Conservation (phyloP, 192 early-diverging fungal species). For the Mortierella claussenii region DNA sequence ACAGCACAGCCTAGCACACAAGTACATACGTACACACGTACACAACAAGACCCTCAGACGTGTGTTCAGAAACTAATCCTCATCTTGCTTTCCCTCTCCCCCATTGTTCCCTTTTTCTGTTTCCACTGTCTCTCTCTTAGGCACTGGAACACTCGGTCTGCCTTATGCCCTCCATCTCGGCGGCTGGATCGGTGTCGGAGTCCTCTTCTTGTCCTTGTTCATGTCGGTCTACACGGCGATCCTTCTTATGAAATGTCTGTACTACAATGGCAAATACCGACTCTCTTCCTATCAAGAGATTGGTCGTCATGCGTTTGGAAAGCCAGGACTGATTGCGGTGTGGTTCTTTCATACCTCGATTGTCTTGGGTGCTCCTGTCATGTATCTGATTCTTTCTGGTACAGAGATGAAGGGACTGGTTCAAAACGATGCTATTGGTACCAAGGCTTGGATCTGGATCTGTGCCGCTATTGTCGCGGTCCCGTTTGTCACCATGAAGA, state of each 20-base stretch:
- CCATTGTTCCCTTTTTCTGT: background rate
- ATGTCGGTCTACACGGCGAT: constrained; percentile 79
- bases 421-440: constrained; percentile 40
- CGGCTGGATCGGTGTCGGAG: constrained; percentile 81
- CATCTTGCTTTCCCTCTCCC: constrained; percentile 1
- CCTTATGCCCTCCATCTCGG: constrained; percentile 80
- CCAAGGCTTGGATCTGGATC: constrained; percentile 72
- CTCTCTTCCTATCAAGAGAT: constrained; percentile 73
- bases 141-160: constrained; percentile 84
- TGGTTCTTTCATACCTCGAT: constrained; percentile 73
- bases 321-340: constrained; percentile 67
- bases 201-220: constrained; percentile 74
- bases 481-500: constrained; percentile 80
- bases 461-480: constrained; percentile 67
- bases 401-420: constrained; percentile 73
- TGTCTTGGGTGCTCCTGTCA: constrained; percentile 73
- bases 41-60: background rate
- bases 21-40: background rate
- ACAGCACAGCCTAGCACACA: too few species aligned
- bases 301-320: constrained; percentile 79
- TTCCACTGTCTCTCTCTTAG: constrained; percentile 26
- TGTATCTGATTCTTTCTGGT: constrained; percentile 82
- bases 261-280: constrained; percentile 70
- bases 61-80: too few species aligned
- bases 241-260: constrained; percentile 78